Base-by-base conservation (phyloP, 176 grass and related monocot species). In the Avena sativa region DNA sequence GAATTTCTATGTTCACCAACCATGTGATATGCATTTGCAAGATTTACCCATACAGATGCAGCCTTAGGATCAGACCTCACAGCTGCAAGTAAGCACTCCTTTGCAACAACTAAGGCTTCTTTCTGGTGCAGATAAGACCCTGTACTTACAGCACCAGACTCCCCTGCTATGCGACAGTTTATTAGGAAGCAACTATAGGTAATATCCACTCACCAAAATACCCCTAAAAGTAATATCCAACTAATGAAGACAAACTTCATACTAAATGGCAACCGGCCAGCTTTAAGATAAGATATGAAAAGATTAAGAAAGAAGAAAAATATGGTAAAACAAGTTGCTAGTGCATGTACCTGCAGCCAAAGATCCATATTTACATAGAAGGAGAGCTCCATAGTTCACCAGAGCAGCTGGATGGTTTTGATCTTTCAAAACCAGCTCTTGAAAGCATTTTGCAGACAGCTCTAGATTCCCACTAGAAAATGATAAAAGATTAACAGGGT, bases 341-440 rank as follows among this genome's bases (percentile, higher is more conserved):
- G 15, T 20, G 60, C 89, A 94, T 25, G 60, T 90, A 99, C 97
- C 97, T 94, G 92, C 74, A 63, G 88, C 78, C 53, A 91, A 66
- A 84, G 90, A 90, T 87, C 90, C 94, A 86, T 96, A 86, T 88
- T 94, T 96, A 88, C 92, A 99, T n/a, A 99, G 87, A 77, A 99
- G 92, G 71, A 93, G 85, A 90, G 91, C 89, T 65, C 92, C 94
- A 80, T 96, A 94, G 69, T 99, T 96, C 79, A 99, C 75, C 64
- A 99, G 83, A 76, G 97, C 94, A 90, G 97, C 90, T 75, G 97
- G 97, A 62, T 99, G 97, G 80, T 93, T 96, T 90, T 99, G 97
- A 90, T 96, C 92, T 85, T 95, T 99, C 46, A 99, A 74, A 88
- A 96, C 85, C 51, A 99, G 97, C 83, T 96, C 94, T 96, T 99